phyloP scores from a whole-genome alignment of 2,329 filamentous ascomycete genomes.

The Anisogramma anomala region DNA sequence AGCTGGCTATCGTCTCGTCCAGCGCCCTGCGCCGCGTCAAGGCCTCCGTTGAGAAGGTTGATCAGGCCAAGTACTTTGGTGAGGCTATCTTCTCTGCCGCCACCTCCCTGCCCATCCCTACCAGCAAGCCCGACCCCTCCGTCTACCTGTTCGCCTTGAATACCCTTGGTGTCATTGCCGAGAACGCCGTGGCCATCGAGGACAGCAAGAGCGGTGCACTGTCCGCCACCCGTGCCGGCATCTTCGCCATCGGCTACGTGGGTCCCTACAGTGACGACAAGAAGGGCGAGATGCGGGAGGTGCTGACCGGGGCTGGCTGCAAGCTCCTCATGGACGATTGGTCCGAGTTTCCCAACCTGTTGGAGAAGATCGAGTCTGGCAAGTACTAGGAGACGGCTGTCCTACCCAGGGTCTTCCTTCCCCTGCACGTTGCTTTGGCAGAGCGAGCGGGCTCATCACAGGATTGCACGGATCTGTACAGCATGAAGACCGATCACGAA shows the following conservation, averaged over 20 bases:
- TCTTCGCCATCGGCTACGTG: conserved; percentile 75
- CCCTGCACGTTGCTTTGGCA: too few species aligned
- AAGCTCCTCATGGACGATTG: conserved; percentile 50
- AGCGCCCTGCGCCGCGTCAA: conserved; percentile 67
- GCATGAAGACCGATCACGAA: conserved; percentile 1
- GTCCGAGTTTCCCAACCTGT: conserved; percentile 39
- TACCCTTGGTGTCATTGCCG: conserved; percentile 57
- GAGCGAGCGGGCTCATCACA: conserved; percentile 9
- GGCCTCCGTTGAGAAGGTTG: conserved; percentile 68
- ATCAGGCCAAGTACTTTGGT: conserved; percentile 68
- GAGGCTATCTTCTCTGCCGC: conserved; percentile 73
- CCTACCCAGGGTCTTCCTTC: too few species aligned
- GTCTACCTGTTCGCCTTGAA: conserved; percentile 74
- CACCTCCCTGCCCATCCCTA: conserved; percentile 65
- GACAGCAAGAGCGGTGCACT: conserved; percentile 79
- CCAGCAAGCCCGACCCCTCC: conserved; percentile 81
- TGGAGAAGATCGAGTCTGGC: conserved; percentile 35
- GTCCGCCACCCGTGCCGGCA: conserved; percentile 61
- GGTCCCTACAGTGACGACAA: conserved; percentile 58
- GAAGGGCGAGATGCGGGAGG: conserved; percentile 52
- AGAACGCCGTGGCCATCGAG: conserved; percentile 71
- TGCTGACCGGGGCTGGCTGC: conserved; percentile 50
- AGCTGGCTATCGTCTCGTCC: conserved; percentile 68
- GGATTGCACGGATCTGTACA: too few species aligned
- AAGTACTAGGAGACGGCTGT: conserved; percentile 6